Evolutionary conservation across 768 basidiomycete genomes (phyloP).

Genomic region (Boletus vermiculosoides): DNA sequence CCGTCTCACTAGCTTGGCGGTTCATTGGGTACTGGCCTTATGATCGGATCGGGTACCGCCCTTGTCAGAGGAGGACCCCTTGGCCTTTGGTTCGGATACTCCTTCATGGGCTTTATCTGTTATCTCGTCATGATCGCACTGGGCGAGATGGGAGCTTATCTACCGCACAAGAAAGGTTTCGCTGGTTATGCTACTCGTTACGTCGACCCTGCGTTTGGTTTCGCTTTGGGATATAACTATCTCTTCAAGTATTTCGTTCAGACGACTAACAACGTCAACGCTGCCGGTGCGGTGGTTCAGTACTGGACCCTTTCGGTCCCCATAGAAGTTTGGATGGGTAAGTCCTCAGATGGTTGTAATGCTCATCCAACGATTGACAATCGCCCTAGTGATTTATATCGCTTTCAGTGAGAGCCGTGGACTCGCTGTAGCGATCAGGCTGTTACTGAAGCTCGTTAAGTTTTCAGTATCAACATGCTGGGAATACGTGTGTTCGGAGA

Average conservation of each 20-base stretch:
- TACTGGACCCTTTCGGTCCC: slow-evolving; percentile 48
- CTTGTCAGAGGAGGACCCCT: slow-evolving; percentile 54
- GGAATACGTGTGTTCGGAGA: slow-evolving; percentile 63
- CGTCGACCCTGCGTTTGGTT: slow-evolving; percentile 66
- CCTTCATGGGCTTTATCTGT: slow-evolving; percentile 54
- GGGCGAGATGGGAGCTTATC: slow-evolving; percentile 38
- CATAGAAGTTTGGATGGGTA: slow-evolving; percentile 57
- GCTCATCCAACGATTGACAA: slow-evolving; percentile 2
- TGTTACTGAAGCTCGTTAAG: slow-evolving; percentile 27
- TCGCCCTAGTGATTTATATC: slow-evolving; percentile 54
- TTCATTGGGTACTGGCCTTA: slow-evolving; percentile 54
- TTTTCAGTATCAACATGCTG: slow-evolving; percentile 54
- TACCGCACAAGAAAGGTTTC: slow-evolving; percentile 60
- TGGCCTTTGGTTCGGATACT: slow-evolving; percentile 40
- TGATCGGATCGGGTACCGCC: slow-evolving; percentile 60
- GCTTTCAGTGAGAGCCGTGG: slow-evolving; percentile 43
- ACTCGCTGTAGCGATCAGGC: background rate
- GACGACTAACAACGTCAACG: slow-evolving; percentile 66
- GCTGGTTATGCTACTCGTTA: slow-evolving; percentile 61
- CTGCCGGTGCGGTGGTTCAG: slow-evolving; percentile 52
- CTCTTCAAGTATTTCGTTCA: slow-evolving; percentile 61
- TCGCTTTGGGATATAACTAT: slow-evolving; percentile 51
- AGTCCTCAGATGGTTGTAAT: slow-evolving; percentile 14
- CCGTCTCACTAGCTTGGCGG: slow-evolving; percentile 40
- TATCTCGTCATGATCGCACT: slow-evolving; percentile 58